Conservation (phyloP, 2,329 filamentous ascomycete genomes). For the Colletotrichum siamense region DNA sequence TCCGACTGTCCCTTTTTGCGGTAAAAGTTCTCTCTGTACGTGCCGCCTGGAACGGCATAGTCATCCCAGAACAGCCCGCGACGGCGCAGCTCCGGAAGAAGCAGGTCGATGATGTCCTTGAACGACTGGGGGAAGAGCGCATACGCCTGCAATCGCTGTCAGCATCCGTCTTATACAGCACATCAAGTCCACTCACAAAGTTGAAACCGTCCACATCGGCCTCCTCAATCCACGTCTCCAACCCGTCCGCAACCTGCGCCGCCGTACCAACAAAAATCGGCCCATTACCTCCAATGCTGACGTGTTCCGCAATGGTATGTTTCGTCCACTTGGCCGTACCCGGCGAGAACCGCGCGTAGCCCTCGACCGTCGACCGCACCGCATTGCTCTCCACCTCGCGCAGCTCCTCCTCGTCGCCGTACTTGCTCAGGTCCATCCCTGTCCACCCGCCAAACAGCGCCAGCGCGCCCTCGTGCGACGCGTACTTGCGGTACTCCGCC, state of each 20-base stretch:
- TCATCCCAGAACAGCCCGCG: slow-evolving; percentile 64
- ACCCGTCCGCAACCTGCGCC: slow-evolving; percentile 67
- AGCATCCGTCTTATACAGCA: background rate
- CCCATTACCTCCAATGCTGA: slow-evolving; percentile 71
- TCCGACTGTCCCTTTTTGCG: slow-evolving; percentile 53
- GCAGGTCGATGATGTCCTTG: slow-evolving; percentile 69
- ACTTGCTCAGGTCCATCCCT: slow-evolving; percentile 59
- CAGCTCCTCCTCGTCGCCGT: slow-evolving; percentile 70
- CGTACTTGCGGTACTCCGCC: slow-evolving; percentile 65
- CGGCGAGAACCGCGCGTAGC: slow-evolving; percentile 60
- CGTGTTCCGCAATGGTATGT: slow-evolving; percentile 70
- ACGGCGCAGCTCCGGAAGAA: slow-evolving; percentile 67
- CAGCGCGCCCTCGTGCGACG: slow-evolving; percentile 66
- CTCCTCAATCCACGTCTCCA: slow-evolving; percentile 72
- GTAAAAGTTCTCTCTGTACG: slow-evolving; percentile 67
- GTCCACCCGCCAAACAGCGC: slow-evolving; percentile 80
- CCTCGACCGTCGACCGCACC: slow-evolving; percentile 62
- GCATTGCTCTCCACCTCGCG: slow-evolving; percentile 67
- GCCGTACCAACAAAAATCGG: slow-evolving; percentile 70
- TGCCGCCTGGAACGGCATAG: slow-evolving; percentile 60
- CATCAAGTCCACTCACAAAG: slow-evolving; percentile 50
- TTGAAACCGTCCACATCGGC: slow-evolving; percentile 80
- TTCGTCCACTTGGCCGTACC: slow-evolving; percentile 75
- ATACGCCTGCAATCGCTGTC: slow-evolving; percentile 53
- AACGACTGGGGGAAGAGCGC: slow-evolving; percentile 72